Evolutionary conservation across 2,329 filamentous ascomycete species (phyloP).

Genomic region (Mycosphaerella sp.): DNA sequence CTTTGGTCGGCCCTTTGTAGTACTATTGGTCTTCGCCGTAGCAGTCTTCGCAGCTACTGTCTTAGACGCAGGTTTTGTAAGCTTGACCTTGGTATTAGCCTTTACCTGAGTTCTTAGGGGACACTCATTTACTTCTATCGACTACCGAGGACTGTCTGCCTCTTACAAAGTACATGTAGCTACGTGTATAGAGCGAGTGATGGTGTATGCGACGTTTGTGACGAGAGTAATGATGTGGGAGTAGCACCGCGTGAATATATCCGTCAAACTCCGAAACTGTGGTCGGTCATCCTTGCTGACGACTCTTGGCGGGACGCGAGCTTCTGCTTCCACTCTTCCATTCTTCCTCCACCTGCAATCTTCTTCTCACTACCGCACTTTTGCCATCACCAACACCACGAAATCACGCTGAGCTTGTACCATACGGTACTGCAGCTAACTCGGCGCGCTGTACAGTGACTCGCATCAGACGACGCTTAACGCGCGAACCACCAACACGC

Average conservation of each 20-base stretch:
- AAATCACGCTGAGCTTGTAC: no score
- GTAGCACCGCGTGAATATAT: not conserved
- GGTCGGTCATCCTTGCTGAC: not conserved
- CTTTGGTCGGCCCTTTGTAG: conserved; percentile 17
- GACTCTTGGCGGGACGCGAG: not conserved
- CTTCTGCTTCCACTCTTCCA: not conserved
- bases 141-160: no score
- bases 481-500: not conserved
- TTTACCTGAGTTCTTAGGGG: not conserved
- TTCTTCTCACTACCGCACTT: not conserved
- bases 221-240: not conserved
- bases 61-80: conserved; percentile 19
- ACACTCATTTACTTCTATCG: no score
- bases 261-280: not conserved
- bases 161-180: no score
- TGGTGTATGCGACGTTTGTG: not conserved
- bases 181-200: no score
- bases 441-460: not conserved
- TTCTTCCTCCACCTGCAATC: not conserved
- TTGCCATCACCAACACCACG: not conserved
- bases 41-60: conserved; percentile 25
- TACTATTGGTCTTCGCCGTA: conserved; percentile 26
- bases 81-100: conserved; percentile 30
- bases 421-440: no score
- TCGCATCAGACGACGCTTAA: not conserved